Evolutionary conservation across 2,329 filamentous ascomycete genomes (phyloP).

Genomic region (Ophiocordyceps camponoti-leonardi): DNA sequence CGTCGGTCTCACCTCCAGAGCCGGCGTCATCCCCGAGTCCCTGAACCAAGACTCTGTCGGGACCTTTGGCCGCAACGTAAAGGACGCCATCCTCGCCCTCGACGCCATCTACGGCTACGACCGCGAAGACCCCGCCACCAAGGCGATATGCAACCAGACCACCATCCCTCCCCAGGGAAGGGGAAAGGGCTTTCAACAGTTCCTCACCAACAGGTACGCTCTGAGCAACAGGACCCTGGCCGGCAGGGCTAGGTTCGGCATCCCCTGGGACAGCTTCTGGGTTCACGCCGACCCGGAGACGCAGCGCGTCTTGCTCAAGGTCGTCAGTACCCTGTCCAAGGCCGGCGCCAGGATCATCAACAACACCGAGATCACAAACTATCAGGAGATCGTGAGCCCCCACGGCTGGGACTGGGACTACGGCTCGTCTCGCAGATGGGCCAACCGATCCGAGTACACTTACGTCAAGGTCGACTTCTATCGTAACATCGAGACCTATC

Average conservation of each 20-base stretch:
- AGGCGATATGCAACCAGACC: conserved; percentile 18
- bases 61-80: conserved; percentile 47
- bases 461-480: conserved; percentile 57
- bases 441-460: conserved; percentile 61
- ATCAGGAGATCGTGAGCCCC: conserved; percentile 43
- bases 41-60: conserved; percentile 55
- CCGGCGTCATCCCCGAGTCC: conserved; percentile 46
- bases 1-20: conserved; percentile 51
- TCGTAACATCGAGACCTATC: conserved; percentile 42
- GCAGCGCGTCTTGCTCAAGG: conserved; percentile 27
- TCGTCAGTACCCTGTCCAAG: conserved; percentile 31
- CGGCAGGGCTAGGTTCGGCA: conserved; percentile 32
- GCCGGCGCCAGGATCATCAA: conserved; percentile 54
- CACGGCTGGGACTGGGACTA: conserved; percentile 63
- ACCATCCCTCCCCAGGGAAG: conserved; percentile 41
- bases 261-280: conserved; percentile 62
- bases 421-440: conserved; percentile 38
- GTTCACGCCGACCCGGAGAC: conserved; percentile 38
- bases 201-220: conserved; percentile 31
- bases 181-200: conserved; percentile 35
- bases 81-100: conserved; percentile 49
- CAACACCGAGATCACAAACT: conserved; percentile 48
- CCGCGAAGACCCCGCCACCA: conserved; percentile 46
- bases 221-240: conserved; percentile 35
- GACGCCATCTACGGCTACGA: conserved; percentile 54